Conservation (phyloP, 2,329 filamentous ascomycete genomes). For the Pseudogymnoascus sp. region DNA sequence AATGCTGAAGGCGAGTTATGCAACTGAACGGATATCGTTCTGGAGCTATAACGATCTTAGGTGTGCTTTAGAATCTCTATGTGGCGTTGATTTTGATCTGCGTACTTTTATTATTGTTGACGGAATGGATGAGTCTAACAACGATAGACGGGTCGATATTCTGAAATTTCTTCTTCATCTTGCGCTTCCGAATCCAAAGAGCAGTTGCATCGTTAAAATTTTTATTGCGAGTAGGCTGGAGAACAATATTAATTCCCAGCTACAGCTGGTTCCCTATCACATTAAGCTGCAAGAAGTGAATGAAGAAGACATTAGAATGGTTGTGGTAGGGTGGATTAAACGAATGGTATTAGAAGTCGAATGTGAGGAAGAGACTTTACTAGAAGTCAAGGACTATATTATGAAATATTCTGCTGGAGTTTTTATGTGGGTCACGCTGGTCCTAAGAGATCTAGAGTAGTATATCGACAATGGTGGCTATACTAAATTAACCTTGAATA, state of each 20-base stretch:
- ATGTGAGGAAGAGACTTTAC: not conserved
- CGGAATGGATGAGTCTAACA: constrained; percentile 16
- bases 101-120: constrained; percentile 13
- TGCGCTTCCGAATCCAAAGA: not conserved
- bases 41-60: constrained; percentile 11
- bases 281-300: not conserved
- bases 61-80: not conserved
- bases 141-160: constrained; percentile 3
- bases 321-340: not conserved
- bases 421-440: not conserved
- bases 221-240: not conserved
- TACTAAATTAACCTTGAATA: not conserved
- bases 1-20: not conserved
- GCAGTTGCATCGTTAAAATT: not conserved
- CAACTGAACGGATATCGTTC: not conserved
- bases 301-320: not conserved
- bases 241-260: not conserved
- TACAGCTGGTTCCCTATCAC: not conserved
- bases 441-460: not conserved
- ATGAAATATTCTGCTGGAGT: not conserved
- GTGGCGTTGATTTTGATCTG: not conserved
- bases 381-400: not conserved
- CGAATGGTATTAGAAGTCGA: not conserved
- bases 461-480: not conserved
- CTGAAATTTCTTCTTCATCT: constrained; percentile 8